Evolutionary conservation across 2,329 filamentous ascomycete genomes (phyloP), one percentile per base, ranked within the genome.

Genomic region (Alternaria incomplexa): DNA sequence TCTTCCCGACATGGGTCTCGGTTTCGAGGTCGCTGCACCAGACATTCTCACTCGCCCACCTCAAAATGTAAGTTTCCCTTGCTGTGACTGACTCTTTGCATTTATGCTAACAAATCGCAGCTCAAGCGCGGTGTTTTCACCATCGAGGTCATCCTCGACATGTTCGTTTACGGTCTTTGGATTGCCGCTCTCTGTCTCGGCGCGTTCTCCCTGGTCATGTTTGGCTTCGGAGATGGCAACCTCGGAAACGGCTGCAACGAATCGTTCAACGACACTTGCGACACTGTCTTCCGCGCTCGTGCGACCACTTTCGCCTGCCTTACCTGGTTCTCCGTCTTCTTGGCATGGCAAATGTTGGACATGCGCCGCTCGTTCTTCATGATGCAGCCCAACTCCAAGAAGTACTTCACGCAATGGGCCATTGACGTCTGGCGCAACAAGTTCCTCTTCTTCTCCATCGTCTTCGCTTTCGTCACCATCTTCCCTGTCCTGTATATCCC

Each of bases 241-340:
- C 76, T 79, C 11, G 77, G 77, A 36, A 51, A 55, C 12, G 72
- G 71, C 59, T 79, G 77, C 59, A 79, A 79, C 66, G 65, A 73
- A 28, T 62, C 62, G 11, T 78, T 72, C 61, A 73, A 70, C 62
- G 30, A 59, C 3, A 58, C 77, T 1, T 78, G 76, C 65, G 68
- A 74, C 8, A 69, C 73, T 15, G 76, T 79, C 3, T 79, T 78
- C 71, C 77, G 77, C 45, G 91, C 90, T 2, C 88, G 91, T 43
- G 89, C 90, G 1, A 92, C 91, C 0, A 90, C 88, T 2, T 93
- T 93, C 73, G 89, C 89, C 46, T 90, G 87, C 67, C 85, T 93
- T 50, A 93, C 90, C 0, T 93, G 90, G 90, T 90, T 90, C 72
- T 89, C 90, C 0, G 85, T 93, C 17, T 91, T 93, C 82, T 84